Evolutionary conservation across 352 stramenopile genomes (phyloP), one percentile per base, ranked within the genome.

Genomic region (Halophytophthora polymorphica): DNA sequence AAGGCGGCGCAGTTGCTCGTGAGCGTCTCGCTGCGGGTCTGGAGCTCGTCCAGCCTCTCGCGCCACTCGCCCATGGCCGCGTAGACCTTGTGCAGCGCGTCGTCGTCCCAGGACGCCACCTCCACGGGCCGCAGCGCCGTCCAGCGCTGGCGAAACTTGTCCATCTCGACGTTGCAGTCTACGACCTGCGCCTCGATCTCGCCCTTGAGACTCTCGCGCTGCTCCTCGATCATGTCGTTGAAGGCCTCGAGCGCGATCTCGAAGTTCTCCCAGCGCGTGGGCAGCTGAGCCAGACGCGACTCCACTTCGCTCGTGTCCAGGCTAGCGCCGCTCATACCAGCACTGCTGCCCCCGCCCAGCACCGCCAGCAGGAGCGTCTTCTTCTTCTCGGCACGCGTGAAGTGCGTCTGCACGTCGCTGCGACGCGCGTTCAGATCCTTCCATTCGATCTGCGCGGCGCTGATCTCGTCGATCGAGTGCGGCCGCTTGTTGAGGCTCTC

Each of bases 201-300:
- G 19, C 70, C 77, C 50, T 97, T 98, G 2, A 98, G 65, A 39
- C 73, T 90, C 51, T 96, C 86, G 1, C 95, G 89, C 43, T 98
- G 89, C 44, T 98, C 89, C 33, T 97, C 86, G 40, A 98, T 93
- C 84, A 98, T 97, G 44, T 97, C 90, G 47, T 97, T 95, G 56
- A 98, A 98, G 25, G 92, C 94, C 51, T 98, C 93, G 0, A 98
- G 71, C 15, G 87, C 83, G 41, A 97, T 86, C 33, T 98, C 93
- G 61, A 98, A 97, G 50, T 96, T 95, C 37, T 98, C 88, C 93
- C 93, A 98, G 0, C 77, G 67, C 1, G 77, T 90, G 15, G 87
- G 87, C 6, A 96, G 62, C 42, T 95, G 82, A 0, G 75, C 61
- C 13, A 95, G 65, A 0, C 84, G 75, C 1, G 66, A 66, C 44